phyloP scores from a whole-genome alignment of 2,329 filamentous ascomycete genomes.

The Paraconiothyrium sp. region DNA sequence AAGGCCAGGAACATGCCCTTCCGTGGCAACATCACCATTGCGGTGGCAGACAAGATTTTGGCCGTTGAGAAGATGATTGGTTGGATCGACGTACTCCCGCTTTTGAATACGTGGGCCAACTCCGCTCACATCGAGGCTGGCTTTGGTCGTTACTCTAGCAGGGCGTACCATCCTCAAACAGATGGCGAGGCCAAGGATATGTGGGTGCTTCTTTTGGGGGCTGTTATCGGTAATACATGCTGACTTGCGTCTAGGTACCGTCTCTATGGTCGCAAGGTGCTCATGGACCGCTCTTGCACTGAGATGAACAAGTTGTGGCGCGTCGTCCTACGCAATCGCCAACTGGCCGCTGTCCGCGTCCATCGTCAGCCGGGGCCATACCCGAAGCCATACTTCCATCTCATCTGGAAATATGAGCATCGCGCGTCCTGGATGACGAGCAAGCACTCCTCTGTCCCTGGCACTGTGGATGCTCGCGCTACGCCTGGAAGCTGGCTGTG shows the following conservation, averaged over 20 bases:
- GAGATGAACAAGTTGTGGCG: conserved; percentile 38
- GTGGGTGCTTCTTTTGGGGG: conserved; percentile 24
- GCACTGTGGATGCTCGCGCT: neutral
- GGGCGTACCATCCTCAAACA: conserved; percentile 22
- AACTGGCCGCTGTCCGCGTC: conserved; percentile 19
- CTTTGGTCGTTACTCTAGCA: conserved; percentile 39
- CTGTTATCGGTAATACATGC: neutral
- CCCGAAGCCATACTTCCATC: conserved; percentile 34
- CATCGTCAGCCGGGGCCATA: neutral
- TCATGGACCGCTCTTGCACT: conserved; percentile 29
- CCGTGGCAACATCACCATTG: conserved; percentile 40
- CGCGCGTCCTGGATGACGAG: conserved; percentile 37
- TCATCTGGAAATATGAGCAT: conserved; percentile 33
- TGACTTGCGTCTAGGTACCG: conserved; percentile 34
- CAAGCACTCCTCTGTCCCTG: conserved; percentile 13
- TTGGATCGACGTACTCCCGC: conserved; percentile 34
- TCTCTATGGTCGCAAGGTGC: conserved; percentile 39
- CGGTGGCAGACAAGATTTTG: conserved; percentile 28
- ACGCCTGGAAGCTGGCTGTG: conserved; percentile 29
- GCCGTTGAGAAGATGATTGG: conserved; percentile 19
- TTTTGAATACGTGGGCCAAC: conserved; percentile 43
- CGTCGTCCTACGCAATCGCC: conserved; percentile 29
- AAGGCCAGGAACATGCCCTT: conserved; percentile 29
- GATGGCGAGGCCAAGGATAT: conserved; percentile 46
- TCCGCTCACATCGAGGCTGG: conserved; percentile 37